Percentiles rank a stretch among this genome's conserved stretches.
These are phyloP conservation scores for Colletotrichum neosansevieriae DNA, from an alignment of 2,329 filamentous ascomycete genomes.

Conservation along the genomic window DNA sequence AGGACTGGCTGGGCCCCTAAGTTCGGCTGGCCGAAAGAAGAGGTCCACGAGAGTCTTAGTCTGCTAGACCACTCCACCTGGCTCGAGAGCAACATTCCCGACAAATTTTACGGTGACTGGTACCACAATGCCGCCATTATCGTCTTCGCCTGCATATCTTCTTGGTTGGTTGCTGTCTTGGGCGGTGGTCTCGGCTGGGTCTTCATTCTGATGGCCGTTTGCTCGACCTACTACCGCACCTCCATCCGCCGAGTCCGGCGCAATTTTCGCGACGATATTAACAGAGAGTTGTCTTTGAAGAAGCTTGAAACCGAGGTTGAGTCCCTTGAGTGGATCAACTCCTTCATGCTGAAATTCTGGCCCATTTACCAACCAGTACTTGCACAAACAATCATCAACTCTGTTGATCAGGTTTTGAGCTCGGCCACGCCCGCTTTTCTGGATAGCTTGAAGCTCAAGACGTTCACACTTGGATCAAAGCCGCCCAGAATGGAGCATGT, in stretches of 20 bases:
- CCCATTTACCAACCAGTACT: conserved; percentile 97
- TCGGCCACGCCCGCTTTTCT: conserved; percentile 92
- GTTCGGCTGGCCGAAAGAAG: conserved; percentile 78
- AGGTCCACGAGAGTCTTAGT: conserved; percentile 70
- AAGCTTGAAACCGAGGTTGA: conserved; percentile 91
- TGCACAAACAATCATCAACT: conserved; percentile 90
- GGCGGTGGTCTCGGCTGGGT: conserved; percentile 95
- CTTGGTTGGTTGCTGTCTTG: conserved; percentile 89
- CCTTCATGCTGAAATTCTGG: conserved; percentile 98
- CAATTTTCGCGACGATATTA: conserved; percentile 95
- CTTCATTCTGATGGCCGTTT: conserved; percentile 90
- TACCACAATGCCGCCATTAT: conserved; percentile 98
- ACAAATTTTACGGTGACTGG: conserved; percentile 97
- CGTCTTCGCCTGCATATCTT: conserved; percentile 88
- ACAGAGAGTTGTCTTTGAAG: conserved; percentile 87
- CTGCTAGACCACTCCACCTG: conserved; percentile 90
- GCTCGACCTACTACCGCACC: conserved; percentile 95
- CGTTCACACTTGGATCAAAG: conserved; percentile 93
- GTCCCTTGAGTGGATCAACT: conserved; percentile 98
- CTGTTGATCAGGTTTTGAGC: conserved; percentile 95
- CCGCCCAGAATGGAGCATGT: conserved; percentile 97
- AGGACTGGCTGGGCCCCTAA: conserved; percentile 88
- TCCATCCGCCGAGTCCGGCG: conserved; percentile 92
- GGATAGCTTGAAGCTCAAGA: conserved; percentile 93
- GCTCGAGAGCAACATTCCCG: conserved; percentile 85